Percentiles rank a stretch among this genome's conserved stretches.
These are phyloP conservation scores for Fusarium armeniacum DNA, from an alignment of 2,329 filamentous ascomycete species.

Conservation along the genomic window DNA sequence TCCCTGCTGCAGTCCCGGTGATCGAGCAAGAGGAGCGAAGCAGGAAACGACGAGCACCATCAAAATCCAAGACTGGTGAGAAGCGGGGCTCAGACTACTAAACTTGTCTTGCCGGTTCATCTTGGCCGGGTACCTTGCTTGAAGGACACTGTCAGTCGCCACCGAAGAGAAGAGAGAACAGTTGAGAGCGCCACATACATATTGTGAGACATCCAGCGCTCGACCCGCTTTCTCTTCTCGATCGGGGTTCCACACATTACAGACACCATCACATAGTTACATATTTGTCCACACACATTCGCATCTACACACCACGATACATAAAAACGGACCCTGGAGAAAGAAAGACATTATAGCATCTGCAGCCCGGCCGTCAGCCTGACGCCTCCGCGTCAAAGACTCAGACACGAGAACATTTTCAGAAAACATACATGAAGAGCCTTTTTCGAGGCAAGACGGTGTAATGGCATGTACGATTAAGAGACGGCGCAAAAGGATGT, in stretches of 20 bases:
- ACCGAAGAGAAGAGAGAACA: conserved; percentile 31
- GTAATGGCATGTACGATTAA: conserved; percentile 43
- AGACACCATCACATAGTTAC: conserved; percentile 25
- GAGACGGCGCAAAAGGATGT: conserved; percentile 23
- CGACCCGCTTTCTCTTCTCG: conserved; percentile 24
- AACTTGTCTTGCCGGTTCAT: conserved; percentile 19
- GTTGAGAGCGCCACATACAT: conserved; percentile 26
- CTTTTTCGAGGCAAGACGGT: conserved; percentile 13
- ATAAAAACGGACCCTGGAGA: conserved; percentile 31
- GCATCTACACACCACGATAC: conserved; percentile 36
- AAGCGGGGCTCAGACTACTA: conserved; percentile 53
- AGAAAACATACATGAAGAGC: conserved; percentile 18
- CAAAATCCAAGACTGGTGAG: conserved; percentile 55
- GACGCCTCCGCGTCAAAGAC: conserved; percentile 21
- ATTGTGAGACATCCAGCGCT: conserved; percentile 45
- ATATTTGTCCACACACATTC: conserved; percentile 41
- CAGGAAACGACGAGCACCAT: conserved; percentile 57
- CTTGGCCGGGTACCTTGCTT: conserved; percentile 46
- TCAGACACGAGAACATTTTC: conserved; percentile 22
- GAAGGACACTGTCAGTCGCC: conserved; percentile 25
- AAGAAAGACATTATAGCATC: conserved; percentile 30
- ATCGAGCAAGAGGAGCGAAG: conserved; percentile 59
- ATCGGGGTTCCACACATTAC: conserved; percentile 30
- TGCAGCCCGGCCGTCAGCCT: conserved; percentile 22
- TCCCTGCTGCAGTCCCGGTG: conserved; percentile 57